Evolutionary conservation across 2,329 filamentous ascomycete genomes (phyloP).

Genomic region (Blumeriella jaapii): DNA sequence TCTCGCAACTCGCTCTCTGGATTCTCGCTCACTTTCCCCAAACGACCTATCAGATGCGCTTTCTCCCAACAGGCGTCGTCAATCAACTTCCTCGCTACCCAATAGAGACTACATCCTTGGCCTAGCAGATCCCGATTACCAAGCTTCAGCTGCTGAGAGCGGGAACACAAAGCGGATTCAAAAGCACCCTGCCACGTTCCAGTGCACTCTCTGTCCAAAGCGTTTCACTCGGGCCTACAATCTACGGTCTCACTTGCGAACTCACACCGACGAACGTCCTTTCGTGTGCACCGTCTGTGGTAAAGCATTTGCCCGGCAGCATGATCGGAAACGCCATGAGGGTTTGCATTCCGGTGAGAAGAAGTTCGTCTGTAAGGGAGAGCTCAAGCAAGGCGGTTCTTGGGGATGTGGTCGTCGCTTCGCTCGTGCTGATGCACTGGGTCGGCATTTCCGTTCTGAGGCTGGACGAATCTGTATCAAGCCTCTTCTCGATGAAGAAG

Average conservation of each 20-base stretch:
- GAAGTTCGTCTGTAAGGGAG: conserved; percentile 94
- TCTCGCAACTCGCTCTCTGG: conserved; percentile 34
- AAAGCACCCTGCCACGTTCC: conserved; percentile 95
- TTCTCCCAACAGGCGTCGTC: conserved; percentile 38
- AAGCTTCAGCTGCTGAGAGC: conserved; percentile 49
- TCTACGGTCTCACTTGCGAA: conserved; percentile 84
- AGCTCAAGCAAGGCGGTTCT: conserved; percentile 67
- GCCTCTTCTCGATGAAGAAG: conserved; percentile 91
- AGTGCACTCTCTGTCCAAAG: conserved; percentile 88
- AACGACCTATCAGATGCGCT: conserved; percentile 41
- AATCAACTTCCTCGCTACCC: conserved; percentile 46
- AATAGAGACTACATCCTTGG: conserved; percentile 75
- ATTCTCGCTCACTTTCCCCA: conserved; percentile 45
- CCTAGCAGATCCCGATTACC: conserved; percentile 77
- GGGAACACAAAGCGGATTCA: conserved; percentile 68
- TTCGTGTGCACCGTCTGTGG: conserved; percentile 96
- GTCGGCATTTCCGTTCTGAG: conserved; percentile 89
- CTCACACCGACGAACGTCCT: conserved; percentile 91
- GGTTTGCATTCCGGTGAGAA: conserved; percentile 94
- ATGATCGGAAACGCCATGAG: conserved; percentile 95
- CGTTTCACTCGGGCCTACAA: conserved; percentile 96
- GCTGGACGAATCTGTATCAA: conserved; percentile 95
- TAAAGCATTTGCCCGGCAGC: conserved; percentile 94
- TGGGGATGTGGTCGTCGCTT: conserved; percentile 95
- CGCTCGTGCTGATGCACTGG: conserved; percentile 87